These are phyloP conservation scores for Eucalyptus sp. DNA, from an alignment of 345 rosid species.

Conservation along the genomic window DNA sequence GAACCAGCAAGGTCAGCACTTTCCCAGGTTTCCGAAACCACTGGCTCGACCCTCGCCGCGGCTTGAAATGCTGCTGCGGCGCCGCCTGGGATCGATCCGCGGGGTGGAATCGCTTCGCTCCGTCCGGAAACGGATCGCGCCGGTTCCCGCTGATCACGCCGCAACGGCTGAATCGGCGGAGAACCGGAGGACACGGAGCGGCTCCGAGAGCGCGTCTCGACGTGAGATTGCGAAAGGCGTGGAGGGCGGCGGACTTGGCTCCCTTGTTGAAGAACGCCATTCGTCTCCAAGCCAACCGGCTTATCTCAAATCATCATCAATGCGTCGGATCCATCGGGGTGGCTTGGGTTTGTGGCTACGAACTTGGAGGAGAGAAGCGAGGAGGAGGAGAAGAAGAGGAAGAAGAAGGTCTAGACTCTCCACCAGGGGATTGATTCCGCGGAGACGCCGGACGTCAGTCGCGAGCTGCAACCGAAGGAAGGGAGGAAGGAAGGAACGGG, in stretches of 20 bases:
- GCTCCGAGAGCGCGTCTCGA: background rate
- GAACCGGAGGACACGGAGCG: background rate
- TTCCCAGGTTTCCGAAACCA: conserved; percentile 65
- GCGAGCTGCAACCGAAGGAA: background rate
- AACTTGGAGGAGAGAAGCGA: too few species aligned
- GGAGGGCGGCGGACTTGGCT: too few species aligned
- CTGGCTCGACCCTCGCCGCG: conserved; percentile 33
- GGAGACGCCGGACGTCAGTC: background rate
- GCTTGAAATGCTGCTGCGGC: conserved; percentile 40
- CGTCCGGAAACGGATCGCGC: conserved; percentile 1
- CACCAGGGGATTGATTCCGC: background rate
- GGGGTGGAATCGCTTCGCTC: conserved; percentile 43
- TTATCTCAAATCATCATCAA: too few species aligned
- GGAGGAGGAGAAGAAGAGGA: background rate
- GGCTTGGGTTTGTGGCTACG: too few species aligned
- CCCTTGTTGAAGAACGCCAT: too few species aligned
- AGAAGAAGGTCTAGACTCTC: background rate
- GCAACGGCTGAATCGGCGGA: background rate
- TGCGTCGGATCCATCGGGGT: too few species aligned
- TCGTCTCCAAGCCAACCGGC: too few species aligned
- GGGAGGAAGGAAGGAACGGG: background rate
- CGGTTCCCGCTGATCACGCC: background rate
- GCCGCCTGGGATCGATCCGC: conserved; percentile 44
- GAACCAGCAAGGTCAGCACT: conserved; percentile 27
- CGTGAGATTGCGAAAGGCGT: too few species aligned